Conservation (phyloP, 306 rosid species). For the Dicorynia guianensis region DNA sequence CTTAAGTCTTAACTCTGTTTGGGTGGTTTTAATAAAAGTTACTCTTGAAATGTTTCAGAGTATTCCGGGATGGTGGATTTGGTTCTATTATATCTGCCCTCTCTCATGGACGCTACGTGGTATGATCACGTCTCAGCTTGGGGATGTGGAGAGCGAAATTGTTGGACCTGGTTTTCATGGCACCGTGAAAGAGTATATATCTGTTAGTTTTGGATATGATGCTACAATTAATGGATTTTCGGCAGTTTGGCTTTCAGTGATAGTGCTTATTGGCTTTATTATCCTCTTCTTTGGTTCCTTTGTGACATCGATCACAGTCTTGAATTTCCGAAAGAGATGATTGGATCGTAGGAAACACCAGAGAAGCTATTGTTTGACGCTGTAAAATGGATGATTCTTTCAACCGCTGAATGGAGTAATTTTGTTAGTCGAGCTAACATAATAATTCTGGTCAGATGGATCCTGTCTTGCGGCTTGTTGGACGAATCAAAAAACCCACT, state of each 20-base stretch:
- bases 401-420: too few relatives aligned
- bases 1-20: not conserved
- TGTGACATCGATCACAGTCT: conserved; percentile 70
- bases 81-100: conserved; percentile 92
- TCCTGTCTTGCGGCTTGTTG: too few relatives aligned
- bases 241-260: conserved; percentile 52
- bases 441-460: too few relatives aligned
- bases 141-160: conserved; percentile 69
- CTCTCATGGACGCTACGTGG: conserved; percentile 93
- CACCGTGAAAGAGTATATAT: conserved; percentile 70
- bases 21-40: conserved; percentile 5
- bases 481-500: too few relatives aligned
- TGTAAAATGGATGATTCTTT: too few relatives aligned
- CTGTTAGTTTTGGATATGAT: conserved; percentile 61
- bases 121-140: conserved; percentile 85
- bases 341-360: not conserved
- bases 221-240: conserved; percentile 59
- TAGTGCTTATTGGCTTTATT: conserved; percentile 65
- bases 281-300: conserved; percentile 69
- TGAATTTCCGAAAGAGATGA: conserved; percentile 88
- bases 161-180: conserved; percentile 79
- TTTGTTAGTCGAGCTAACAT: too few relatives aligned
- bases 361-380: too few relatives aligned
- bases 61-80: conserved; percentile 91
- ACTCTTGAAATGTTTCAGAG: conserved; percentile 46